Evolutionary conservation across 2,329 filamentous ascomycete species (phyloP), one percentile per base, ranked within the genome.

Genomic region (Pyricularia grisea): DNA sequence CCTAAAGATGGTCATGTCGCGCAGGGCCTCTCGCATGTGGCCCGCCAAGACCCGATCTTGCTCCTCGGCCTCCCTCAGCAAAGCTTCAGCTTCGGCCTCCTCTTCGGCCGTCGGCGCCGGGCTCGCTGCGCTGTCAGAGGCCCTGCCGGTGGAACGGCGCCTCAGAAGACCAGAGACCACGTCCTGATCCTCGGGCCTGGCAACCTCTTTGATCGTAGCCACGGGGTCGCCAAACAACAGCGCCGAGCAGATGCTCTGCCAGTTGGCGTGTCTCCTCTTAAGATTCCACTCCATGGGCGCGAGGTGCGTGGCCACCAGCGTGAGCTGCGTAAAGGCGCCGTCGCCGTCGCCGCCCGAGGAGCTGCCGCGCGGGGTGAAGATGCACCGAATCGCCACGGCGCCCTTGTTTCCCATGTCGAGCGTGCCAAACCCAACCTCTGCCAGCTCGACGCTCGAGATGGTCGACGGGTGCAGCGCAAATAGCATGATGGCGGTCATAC

Each of bases 351-450:
- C 75, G 27, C 3, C 28, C 20, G 30, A 36, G 5, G 25, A 27
- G 31, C 23, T n/a, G n/a, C 76, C 76, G 4, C 81, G 77, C 60
- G 81, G 80, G 4, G 73, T 73, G 74, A 92, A 90, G 17, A 87
- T 84, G 63, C 95, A 79, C 42, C 93, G 85, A 71, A 94, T 83
- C 0, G 91, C 95, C 0, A 97, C 91, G 3, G 93, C 94, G 33
- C 94, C 95, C 79, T 99, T 99, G 79, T 97, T 97, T 20, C 93
- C 95, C 90, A 97, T 95, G 67, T 94, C 90, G 70, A 89, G 90
- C 0, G 93, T 78, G 0, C 95, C 95, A 66, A 97, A 91, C 0
- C 95, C 94, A 2, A 93, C 90, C 68, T 91, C 92, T 2, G 91
- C 92, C n/a, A 87, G 89, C 72, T 92, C 86, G n/a, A 95, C 81